phyloP scores from a whole-genome alignment of 345 rosid species.

The Theobroma cacao region DNA sequence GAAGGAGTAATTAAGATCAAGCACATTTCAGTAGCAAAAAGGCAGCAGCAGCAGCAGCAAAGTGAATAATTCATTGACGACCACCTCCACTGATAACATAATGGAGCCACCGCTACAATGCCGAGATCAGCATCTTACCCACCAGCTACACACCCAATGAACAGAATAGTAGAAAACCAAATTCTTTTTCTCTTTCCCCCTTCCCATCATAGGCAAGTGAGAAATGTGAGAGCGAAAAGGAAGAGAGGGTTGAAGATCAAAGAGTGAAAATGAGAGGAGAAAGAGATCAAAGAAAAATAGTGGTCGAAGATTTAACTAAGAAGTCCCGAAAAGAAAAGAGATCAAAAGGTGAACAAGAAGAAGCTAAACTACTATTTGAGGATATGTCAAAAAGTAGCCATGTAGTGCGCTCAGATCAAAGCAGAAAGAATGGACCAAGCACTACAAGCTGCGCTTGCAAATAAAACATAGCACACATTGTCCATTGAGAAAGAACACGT shows the following conservation, averaged over 20 bases:
- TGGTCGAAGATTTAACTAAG: background rate
- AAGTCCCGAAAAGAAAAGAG: background rate
- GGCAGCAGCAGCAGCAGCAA: background rate
- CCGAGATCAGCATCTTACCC: too few relatives aligned
- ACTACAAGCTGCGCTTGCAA: background rate
- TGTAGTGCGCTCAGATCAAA: background rate
- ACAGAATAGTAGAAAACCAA: background rate
- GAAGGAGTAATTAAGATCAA: background rate
- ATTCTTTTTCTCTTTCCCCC: background rate
- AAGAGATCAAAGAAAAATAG: background rate
- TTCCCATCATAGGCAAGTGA: background rate
- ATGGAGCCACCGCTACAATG: background rate
- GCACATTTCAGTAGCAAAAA: background rate
- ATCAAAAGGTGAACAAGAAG: background rate
- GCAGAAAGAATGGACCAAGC: background rate
- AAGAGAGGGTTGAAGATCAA: background rate
- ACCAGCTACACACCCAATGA: background rate
- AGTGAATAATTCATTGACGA: background rate
- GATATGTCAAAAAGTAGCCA: background rate
- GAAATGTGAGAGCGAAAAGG: background rate
- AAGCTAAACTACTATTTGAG: background rate
- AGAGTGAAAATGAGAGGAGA: background rate
- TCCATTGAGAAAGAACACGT: background rate
- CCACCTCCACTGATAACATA: background rate
- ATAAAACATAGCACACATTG: background rate